Evolutionary conservation across 169 alveolate genomes (phyloP).

Genomic region (Plasmodium vinckei): DNA sequence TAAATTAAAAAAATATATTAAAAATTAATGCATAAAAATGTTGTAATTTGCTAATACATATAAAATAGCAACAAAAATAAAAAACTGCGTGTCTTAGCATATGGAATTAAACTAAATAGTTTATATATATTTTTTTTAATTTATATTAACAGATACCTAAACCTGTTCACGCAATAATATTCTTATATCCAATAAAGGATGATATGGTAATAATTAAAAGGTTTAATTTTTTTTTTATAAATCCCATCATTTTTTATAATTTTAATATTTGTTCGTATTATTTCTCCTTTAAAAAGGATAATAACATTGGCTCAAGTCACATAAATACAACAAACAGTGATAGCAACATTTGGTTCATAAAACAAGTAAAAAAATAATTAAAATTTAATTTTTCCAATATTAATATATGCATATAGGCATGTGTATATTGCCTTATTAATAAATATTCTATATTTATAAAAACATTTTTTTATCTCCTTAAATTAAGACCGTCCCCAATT

Average conservation of each 20-base stretch:
- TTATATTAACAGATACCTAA: slow-evolving; percentile 37
- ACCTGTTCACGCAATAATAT: slow-evolving; percentile 68
- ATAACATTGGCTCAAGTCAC: not conserved
- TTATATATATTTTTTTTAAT: not conserved
- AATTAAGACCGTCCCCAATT: slow-evolving; percentile 34
- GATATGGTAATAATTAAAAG: slow-evolving; percentile 5
- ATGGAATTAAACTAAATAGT: not conserved
- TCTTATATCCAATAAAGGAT: slow-evolving; percentile 46
- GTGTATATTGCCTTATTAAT: not conserved
- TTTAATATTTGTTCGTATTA: not conserved
- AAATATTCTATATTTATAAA: not conserved
- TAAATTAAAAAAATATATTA: not conserved
- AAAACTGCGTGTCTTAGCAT: no score
- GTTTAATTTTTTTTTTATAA: slow-evolving; percentile 35
- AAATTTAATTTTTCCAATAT: not conserved
- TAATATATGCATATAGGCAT: not conserved
- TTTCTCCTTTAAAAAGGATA: slow-evolving; percentile 1
- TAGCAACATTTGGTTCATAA: slow-evolving; percentile 48
- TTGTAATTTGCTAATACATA: not conserved
- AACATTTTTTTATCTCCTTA: slow-evolving; percentile 14
- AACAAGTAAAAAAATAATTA: slow-evolving; percentile 39
- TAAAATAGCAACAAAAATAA: no score
- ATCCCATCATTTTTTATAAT: not conserved
- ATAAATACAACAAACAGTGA: not conserved
- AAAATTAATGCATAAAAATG: not conserved